Evolutionary conservation across 2,329 filamentous ascomycete species (phyloP), one percentile per base, ranked within the genome.

Genomic region (Teratosphaeria pseudoeucalypti): DNA sequence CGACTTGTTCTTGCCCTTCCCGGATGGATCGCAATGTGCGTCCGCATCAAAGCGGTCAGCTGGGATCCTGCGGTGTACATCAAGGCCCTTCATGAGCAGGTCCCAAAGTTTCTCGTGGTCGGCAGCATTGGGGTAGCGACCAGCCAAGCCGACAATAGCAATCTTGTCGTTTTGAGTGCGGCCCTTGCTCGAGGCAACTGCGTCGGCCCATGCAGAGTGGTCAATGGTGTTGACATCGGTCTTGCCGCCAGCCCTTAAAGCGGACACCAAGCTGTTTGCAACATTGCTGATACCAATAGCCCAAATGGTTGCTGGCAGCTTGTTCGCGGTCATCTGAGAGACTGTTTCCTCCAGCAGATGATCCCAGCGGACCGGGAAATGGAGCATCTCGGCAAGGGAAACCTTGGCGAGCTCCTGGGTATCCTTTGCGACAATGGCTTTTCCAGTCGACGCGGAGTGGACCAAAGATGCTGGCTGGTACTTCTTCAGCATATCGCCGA

Each of bases 81-180:
- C 88, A 7, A 90, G 80, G 12, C 88, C 88, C 72, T 87, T 85
- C 70, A 85, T 82, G 23, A 92, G 79, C 3, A 91, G 77, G 61
- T 89, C 84, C 88, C 88, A 92, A 34, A 92, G 82, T 58, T 83
- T 82, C 60, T 90, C 86, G 62, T 85, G 81, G 67, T 81, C 87
- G 16, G 84, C 85, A 56, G 88, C 86, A 66, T 87, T 85, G 1
- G 88, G 88, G 72, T 90, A 91, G 56, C 88, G 82, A 56, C 88
- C 88, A 54, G 88, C 83, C 82, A 90, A 89, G 57, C 90, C 90
- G 37, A 95, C 87, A 63, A 95, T 91, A 60, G 90, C 90, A 63
- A 95, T 83, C 73, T 91, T 92, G 70, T 84, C 82, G 67, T 82
- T 79, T 62, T 80, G 77, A 34, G 75, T 80, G 61, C 77, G 78